phyloP scores from a whole-genome alignment of 1,139 yeast genomes.

The Yamadazyma mexicana region DNA sequence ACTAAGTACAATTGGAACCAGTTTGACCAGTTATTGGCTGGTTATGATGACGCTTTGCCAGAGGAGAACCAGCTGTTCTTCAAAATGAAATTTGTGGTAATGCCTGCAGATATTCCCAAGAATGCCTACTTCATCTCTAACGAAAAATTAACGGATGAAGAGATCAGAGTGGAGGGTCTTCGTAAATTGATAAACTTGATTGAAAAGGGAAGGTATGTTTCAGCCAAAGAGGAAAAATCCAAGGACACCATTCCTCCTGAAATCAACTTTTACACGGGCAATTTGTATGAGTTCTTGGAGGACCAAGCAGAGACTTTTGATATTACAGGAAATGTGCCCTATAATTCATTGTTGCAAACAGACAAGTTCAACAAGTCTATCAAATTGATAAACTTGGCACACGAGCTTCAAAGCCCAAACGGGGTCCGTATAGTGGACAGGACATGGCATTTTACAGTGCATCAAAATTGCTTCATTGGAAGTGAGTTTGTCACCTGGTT shows the following conservation, averaged over 20 bases:
- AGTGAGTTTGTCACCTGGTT: slow-evolving; percentile 86
- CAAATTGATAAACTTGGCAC: slow-evolving; percentile 50
- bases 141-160: slow-evolving; percentile 76
- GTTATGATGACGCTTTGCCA: slow-evolving; percentile 72
- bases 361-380: slow-evolving; percentile 40
- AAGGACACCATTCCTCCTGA: slow-evolving; percentile 65
- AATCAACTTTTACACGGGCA: slow-evolving; percentile 85
- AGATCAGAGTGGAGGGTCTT: slow-evolving; percentile 83
- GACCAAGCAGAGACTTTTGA: slow-evolving; percentile 35
- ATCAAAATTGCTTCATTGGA: slow-evolving; percentile 79
- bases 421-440: slow-evolving; percentile 69
- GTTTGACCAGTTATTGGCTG: slow-evolving; percentile 86
- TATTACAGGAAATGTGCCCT: slow-evolving; percentile 34
- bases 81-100: slow-evolving; percentile 76
- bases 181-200: slow-evolving; percentile 67
- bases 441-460: slow-evolving; percentile 87
- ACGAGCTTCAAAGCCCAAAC: slow-evolving; percentile 69
- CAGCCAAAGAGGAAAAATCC: slow-evolving; percentile 28
- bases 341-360: slow-evolving; percentile 30
- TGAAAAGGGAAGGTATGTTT: slow-evolving; percentile 53
- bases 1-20: slow-evolving; percentile 82
- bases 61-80: slow-evolving; percentile 58
- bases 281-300: slow-evolving; percentile 63
- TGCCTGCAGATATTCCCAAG: slow-evolving; percentile 72
- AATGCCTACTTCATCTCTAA: slow-evolving; percentile 51